A percentile compares a stretch with the other conserved stretches of the same genome.
These are phyloP conservation scores for Chlorella sp. DNA, from an alignment of 139 green algal genomes.

Conservation along the genomic window DNA sequence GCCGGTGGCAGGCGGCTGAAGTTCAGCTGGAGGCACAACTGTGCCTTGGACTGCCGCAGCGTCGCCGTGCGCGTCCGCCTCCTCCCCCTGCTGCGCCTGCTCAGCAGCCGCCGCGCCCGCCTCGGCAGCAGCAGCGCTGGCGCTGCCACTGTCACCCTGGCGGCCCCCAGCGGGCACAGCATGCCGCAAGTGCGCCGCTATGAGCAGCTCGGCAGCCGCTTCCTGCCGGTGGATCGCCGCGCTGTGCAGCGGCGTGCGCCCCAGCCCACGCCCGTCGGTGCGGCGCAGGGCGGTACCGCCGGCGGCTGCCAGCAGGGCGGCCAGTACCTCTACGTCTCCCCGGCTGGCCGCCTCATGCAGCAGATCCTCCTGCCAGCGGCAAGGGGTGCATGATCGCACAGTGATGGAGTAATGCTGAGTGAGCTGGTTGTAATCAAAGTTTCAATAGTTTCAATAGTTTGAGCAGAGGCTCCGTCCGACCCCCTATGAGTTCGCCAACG, in stretches of 20 bases:
- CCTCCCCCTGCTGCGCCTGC: background rate
- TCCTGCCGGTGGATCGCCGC: conserved; percentile 52
- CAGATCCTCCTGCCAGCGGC: conserved; percentile 19
- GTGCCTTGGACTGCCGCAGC: background rate
- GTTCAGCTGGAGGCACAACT: background rate
- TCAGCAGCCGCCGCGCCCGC: background rate
- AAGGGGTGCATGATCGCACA: background rate
- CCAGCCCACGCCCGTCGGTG: conserved; percentile 34
- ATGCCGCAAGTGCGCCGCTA: conserved; percentile 8
- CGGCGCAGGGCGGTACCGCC: background rate
- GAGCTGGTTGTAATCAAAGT: too few species aligned
- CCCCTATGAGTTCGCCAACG: background rate
- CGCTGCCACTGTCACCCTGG: background rate
- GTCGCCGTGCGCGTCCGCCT: background rate
- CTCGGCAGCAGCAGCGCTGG: background rate
- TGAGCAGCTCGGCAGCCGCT: conserved; percentile 33
- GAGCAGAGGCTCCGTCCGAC: background rate
- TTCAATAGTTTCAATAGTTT: background rate
- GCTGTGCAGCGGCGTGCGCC: conserved; percentile 49
- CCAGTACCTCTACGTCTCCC: conserved; percentile 36
- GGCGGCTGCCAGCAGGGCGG: conserved; percentile 39
- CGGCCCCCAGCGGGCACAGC: too few species aligned
- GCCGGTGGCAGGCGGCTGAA: background rate
- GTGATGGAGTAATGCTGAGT: too few species aligned
- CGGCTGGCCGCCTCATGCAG: conserved; percentile 46